Base-by-base conservation (phyloP, 306 rosid species). In the Cicer cuneatum region DNA sequence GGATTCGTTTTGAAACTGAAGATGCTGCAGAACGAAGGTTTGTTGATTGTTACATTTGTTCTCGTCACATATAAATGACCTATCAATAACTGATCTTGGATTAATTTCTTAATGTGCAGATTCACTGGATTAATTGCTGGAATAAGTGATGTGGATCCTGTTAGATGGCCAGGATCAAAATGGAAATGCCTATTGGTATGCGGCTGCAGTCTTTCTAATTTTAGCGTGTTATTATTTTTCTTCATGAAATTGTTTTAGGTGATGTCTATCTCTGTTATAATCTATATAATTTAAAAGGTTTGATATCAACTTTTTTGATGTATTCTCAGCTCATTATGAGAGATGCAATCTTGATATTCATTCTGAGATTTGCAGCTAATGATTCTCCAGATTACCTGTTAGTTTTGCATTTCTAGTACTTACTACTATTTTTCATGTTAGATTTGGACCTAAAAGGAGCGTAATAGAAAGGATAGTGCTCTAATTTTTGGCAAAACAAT, bases 1-100 rank as follows among this genome's bases (percentile, higher is more conserved):
- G 83, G 81, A 86, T 94, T 90, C 92, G 96, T 33, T 87, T 90
- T 78, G 97, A 92, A 85, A 78, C 96, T 5, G 97, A 94, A 79
- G 99, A 94, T 81, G 82, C 97, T 0, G 86, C 96, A 6, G 99
- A 92, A 75, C 77, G 89, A 73, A 92, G 99, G 99, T 94, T 77
- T 73, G 85, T 52, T 66, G 18, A 41, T 51, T 73, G 84, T 52
- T 68, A 9, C 29, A 10, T 7, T 18, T 52, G 24, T 59, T 63
- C 11, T 39, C 66, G 49, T 48, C 19, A 43, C 61, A 74, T 62
- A 18, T 33, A 9, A 40, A 70, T 62, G 54, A 37, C 14, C 9
- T 10, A 37, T 68, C 18, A 15, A 72, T 33, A 11, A 12, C 10
- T 54, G 74, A 61, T 68, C 13, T 59, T 1, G 39, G 33, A 62